Evolutionary conservation across 2,329 filamentous ascomycete genomes (phyloP).

Genomic region (Phialophora macrospora): DNA sequence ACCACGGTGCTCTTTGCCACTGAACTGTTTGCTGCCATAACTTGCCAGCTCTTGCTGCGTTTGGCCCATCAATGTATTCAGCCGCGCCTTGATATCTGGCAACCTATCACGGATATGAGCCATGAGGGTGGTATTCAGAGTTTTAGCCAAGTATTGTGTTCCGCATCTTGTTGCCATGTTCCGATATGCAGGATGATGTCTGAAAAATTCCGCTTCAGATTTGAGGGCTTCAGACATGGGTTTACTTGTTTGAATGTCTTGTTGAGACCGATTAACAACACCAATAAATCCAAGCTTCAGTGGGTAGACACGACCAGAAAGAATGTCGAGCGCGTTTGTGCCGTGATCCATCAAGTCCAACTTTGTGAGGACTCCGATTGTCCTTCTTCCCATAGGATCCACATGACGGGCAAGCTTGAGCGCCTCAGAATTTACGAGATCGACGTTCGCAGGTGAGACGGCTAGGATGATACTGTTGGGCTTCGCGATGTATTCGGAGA

Average conservation of each 20-base stretch:
- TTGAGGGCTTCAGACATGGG: slow-evolving; percentile 90
- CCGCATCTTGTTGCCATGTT: slow-evolving; percentile 94
- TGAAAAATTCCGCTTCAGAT: slow-evolving; percentile 92
- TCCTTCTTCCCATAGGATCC: slow-evolving; percentile 89
- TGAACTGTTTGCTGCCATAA: slow-evolving; percentile 97
- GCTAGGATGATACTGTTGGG: slow-evolving; percentile 97
- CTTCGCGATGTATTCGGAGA: slow-evolving; percentile 98
- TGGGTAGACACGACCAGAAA: slow-evolving; percentile 96
- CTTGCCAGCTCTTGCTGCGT: slow-evolving; percentile 97
- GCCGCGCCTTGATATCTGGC: slow-evolving; percentile 94
- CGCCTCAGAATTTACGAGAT: slow-evolving; percentile 97
- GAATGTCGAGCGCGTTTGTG: slow-evolving; percentile 94
- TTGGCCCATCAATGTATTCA: slow-evolving; percentile 99
- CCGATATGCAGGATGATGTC: slow-evolving; percentile 92
- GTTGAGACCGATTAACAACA: slow-evolving; percentile 95
- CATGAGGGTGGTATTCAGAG: slow-evolving; percentile 94
- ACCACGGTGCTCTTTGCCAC: slow-evolving; percentile 92
- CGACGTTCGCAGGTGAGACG: slow-evolving; percentile 95
- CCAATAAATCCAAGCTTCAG: slow-evolving; percentile 97
- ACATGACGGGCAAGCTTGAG: slow-evolving; percentile 96
- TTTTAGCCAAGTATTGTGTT: slow-evolving; percentile 92
- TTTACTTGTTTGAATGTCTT: slow-evolving; percentile 96
- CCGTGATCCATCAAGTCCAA: slow-evolving; percentile 98
- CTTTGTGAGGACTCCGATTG: slow-evolving; percentile 96
- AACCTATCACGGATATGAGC: slow-evolving; percentile 91